Evolutionary conservation across 371 early-diverging fungal species (phyloP).

Genomic region (Mucor piriformis): DNA sequence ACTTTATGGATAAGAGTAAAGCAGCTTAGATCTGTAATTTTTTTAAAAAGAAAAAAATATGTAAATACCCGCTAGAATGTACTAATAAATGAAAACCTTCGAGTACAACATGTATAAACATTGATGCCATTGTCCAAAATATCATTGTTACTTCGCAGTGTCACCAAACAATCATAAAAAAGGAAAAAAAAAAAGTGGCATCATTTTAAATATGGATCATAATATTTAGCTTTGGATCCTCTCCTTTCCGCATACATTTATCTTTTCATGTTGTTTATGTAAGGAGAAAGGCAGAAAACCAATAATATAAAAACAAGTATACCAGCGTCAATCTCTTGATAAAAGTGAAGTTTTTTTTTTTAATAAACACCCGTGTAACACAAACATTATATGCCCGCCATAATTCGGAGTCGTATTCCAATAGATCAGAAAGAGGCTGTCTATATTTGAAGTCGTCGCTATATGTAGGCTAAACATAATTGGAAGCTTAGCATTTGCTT

Average conservation of each 20-base stretch:
- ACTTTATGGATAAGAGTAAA: conserved; percentile 61
- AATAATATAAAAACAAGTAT: too few species aligned
- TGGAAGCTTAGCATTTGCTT: too few species aligned
- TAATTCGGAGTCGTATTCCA: too few species aligned
- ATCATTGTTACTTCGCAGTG: background rate
- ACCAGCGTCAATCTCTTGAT: too few species aligned
- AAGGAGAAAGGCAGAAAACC: background rate
- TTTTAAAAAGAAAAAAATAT: background rate
- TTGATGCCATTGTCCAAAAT: background rate
- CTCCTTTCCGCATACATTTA: background rate
- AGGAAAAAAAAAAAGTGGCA: conserved; percentile 2
- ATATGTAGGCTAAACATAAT: too few species aligned
- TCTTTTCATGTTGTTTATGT: background rate
- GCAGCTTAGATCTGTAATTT: conserved; percentile 1
- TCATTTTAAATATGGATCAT: background rate
- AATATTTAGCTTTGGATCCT: background rate
- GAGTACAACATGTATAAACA: background rate
- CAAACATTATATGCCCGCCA: too few species aligned
- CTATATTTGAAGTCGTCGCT: too few species aligned
- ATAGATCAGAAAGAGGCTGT: too few species aligned
- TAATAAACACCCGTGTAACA: too few species aligned
- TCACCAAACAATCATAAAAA: background rate
- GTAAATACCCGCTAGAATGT: background rate
- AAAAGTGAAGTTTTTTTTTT: too few species aligned
- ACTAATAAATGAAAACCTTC: background rate